A percentile compares a stretch with the other conserved stretches of the same genome.
phyloP scores from a whole-genome alignment of 352 stramenopile species.

The Pilasporangium apinafurcum region DNA sequence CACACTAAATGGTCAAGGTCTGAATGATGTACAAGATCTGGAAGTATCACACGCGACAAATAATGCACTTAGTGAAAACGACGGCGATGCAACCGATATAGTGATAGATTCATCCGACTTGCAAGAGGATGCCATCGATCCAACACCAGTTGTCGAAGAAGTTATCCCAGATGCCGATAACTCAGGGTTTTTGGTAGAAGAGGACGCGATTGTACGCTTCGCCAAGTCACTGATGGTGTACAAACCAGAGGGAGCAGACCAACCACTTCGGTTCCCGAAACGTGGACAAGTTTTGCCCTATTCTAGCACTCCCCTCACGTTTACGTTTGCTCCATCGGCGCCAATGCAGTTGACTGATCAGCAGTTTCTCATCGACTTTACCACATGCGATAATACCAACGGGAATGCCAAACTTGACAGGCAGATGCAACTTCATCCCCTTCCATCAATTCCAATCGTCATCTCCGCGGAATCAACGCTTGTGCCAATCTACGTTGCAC shows the following conservation, averaged over 20 bases:
- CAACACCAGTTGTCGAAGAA: not conserved
- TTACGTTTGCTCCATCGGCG: conserved; percentile 51
- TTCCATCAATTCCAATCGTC: conserved; percentile 8
- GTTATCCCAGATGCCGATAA: not conserved
- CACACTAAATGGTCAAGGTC: too few species aligned
- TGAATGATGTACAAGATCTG: too few species aligned
- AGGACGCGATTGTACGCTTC: conserved; percentile 21
- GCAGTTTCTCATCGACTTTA: conserved; percentile 32
- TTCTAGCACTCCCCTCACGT: conserved; percentile 24
- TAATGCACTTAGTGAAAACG: not conserved
- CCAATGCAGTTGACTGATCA: conserved; percentile 26
- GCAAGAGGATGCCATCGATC: not conserved
- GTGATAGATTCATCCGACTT: too few species aligned
- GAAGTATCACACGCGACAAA: too few species aligned
- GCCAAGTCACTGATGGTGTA: conserved; percentile 22
- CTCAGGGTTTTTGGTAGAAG: conserved; percentile 15
- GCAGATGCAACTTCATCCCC: not conserved
- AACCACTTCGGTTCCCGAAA: conserved; percentile 28
- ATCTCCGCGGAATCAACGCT: conserved; percentile 20
- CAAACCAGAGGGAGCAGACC: conserved; percentile 30
- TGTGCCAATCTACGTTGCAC: conserved; percentile 37
- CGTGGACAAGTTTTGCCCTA: conserved; percentile 47
- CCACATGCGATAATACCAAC: conserved; percentile 6
- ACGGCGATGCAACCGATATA: not conserved
- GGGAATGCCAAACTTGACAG: too few species aligned